Percentiles rank a stretch among this genome's conserved stretches.
Evolutionary conservation across 768 basidiomycete genomes (phyloP).

Genomic region (Sarcodon aspratus): DNA sequence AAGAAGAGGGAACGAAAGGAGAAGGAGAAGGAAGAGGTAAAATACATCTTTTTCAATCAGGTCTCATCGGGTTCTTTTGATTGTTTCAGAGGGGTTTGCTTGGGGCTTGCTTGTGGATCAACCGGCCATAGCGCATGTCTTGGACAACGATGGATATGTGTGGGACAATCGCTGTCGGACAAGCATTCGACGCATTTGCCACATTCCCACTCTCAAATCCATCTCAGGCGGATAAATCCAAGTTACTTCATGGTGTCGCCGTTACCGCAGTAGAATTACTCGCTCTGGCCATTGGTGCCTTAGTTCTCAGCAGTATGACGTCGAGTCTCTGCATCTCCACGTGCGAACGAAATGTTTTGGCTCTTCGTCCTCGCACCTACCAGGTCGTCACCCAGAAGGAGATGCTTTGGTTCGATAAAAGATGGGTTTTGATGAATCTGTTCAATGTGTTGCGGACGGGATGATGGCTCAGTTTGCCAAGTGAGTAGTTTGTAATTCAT

Average conservation of each 20-base stretch:
- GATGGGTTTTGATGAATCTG: constrained; percentile 45
- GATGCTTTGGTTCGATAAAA: constrained; percentile 90
- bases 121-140: too few species aligned
- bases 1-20: constrained; percentile 91
- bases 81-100: too few species aligned
- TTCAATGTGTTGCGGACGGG: constrained; percentile 51
- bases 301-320: constrained; percentile 65
- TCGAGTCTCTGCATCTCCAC: constrained; percentile 79
- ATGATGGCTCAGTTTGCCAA: constrained; percentile 89
- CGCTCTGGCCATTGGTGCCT: constrained; percentile 50
- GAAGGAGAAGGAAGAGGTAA: constrained; percentile 30
- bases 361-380: constrained; percentile 61
- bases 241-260: constrained; percentile 46
- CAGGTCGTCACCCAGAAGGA: constrained; percentile 52
- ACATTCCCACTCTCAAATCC: constrained; percentile 36
- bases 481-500: constrained; percentile 25
- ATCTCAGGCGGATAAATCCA: constrained; percentile 31
- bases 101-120: too few species aligned
- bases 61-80: too few species aligned
- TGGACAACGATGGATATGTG: not conserved
- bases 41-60: too few species aligned
- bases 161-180: constrained; percentile 64
- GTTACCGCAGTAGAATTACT: constrained; percentile 55
- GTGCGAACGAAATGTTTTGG: constrained; percentile 69
- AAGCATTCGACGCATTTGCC: constrained; percentile 65